These are phyloP conservation scores for Vitis vinifera DNA, from an alignment of 164 flowering plant species.

Conservation along the genomic window ASM3070453v1 NC_081810.1:13307501-13308000, in stretches of 20 bases:
- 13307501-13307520: too few relatives aligned
- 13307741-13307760: neutral
- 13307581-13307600: too few relatives aligned
- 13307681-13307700: neutral
- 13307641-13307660: neutral
- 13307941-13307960: neutral
- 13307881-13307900: neutral
- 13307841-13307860: neutral
- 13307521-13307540: too few relatives aligned
- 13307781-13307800: neutral
- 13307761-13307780: neutral
- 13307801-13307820: neutral
- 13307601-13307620: too few relatives aligned
- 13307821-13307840: neutral
- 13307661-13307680: neutral
- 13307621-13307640: too few relatives aligned
- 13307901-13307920: too few relatives aligned
- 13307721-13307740: neutral
- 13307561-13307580: too few relatives aligned
- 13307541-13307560: too few relatives aligned
- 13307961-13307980: neutral
- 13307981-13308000: constrained; percentile 56
- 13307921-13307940: neutral
- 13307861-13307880: neutral
- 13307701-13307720: neutral